phyloP scores from a whole-genome alignment of 768 basidiomycete genomes.

The Rhodotorula paludigena region DNA sequence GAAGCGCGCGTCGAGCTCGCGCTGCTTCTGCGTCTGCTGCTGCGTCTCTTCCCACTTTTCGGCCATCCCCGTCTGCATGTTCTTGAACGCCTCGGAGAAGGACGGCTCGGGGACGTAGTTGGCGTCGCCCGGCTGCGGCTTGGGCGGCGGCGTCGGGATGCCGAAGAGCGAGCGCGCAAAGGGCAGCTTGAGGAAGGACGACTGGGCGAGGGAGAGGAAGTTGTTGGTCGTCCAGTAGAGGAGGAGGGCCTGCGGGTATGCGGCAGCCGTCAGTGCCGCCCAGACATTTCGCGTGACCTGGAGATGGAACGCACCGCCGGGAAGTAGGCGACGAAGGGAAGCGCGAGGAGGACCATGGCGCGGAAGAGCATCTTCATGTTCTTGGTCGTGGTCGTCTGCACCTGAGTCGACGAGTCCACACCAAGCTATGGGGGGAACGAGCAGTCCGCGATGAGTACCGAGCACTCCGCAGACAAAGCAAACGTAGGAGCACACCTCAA shows the following conservation, averaged over 20 bases:
- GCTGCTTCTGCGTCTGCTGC: background rate
- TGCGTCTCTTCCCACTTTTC: constrained; percentile 35
- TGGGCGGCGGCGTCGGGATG: constrained; percentile 41
- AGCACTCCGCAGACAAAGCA: background rate
- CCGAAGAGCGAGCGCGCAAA: constrained; percentile 48
- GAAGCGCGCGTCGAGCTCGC: background rate
- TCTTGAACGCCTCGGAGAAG: constrained; percentile 36
- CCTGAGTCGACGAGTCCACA: constrained; percentile 53
- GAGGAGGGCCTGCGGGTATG: constrained; percentile 54
- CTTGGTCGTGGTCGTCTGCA: constrained; percentile 53
- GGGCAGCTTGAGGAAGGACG: constrained; percentile 52
- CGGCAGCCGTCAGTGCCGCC: background rate
- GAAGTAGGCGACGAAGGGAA: constrained; percentile 58
- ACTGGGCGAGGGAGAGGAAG: constrained; percentile 55
- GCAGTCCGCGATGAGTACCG: background rate
- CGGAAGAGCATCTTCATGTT: constrained; percentile 66
- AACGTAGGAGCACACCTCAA: constrained; percentile 54
- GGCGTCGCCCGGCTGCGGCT: constrained; percentile 32
- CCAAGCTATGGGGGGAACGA: constrained; percentile 48
- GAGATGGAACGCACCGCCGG: constrained; percentile 57
- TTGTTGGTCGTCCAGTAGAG: constrained; percentile 59
- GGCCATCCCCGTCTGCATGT: constrained; percentile 17
- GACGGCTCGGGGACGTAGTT: constrained; percentile 36
- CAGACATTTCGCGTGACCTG: background rate
- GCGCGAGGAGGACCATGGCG: constrained; percentile 54